Conservation (phyloP, 352 stramenopile genomes). For the Phytophthora meadii region DNA sequence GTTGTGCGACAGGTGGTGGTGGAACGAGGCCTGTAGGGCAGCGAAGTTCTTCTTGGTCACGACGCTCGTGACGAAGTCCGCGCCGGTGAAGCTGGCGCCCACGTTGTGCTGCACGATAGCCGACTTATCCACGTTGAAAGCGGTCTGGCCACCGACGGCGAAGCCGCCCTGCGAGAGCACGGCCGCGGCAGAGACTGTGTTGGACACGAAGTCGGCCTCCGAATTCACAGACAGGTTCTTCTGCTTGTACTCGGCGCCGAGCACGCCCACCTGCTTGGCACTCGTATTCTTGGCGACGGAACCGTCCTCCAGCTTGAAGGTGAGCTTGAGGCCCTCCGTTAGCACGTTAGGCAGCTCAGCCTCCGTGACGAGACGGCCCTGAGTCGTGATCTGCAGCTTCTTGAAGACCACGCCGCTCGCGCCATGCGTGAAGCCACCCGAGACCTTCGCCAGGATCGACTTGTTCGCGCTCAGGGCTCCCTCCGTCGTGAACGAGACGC, state of each 20-base stretch:
- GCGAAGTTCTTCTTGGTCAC: slow-evolving; percentile 88
- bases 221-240: slow-evolving; percentile 73
- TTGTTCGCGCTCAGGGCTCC: slow-evolving; percentile 82
- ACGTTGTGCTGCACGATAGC: slow-evolving; percentile 82
- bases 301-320: slow-evolving; percentile 86
- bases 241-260: slow-evolving; percentile 86
- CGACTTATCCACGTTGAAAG: slow-evolving; percentile 87
- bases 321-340: slow-evolving; percentile 80
- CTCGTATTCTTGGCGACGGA: slow-evolving; percentile 78
- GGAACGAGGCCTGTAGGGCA: slow-evolving; percentile 78
- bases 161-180: slow-evolving; percentile 72
- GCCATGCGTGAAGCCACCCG: slow-evolving; percentile 76
- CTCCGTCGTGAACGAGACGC: slow-evolving; percentile 81
- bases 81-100: slow-evolving; percentile 69
- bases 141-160: slow-evolving; percentile 68
- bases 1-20: slow-evolving; percentile 82
- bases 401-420: slow-evolving; percentile 78
- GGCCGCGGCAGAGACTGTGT: slow-evolving; percentile 64
- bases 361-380: slow-evolving; percentile 80
- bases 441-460: slow-evolving; percentile 85
- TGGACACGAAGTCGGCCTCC: slow-evolving; percentile 79
- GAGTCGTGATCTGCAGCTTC: slow-evolving; percentile 88
- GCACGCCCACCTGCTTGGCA: slow-evolving; percentile 74
- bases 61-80: slow-evolving; percentile 74
- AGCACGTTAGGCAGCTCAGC: slow-evolving; percentile 81